Conservation (phyloP, 768 basidiomycete genomes). For the Leucosporidium yakuticum region DNA sequence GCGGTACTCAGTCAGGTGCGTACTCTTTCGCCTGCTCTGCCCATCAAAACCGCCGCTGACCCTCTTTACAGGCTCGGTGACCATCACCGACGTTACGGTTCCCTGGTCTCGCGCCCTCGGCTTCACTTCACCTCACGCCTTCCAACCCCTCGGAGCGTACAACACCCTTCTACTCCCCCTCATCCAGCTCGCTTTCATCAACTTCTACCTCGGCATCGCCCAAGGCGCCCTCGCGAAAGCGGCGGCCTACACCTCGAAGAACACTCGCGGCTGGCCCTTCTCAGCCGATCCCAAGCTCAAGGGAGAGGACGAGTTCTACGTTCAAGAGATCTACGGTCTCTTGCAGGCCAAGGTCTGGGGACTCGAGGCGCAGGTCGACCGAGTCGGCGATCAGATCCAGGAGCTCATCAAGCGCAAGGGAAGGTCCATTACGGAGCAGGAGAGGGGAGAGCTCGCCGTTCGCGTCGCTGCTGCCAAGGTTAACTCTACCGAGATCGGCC, state of each 20-base stretch:
- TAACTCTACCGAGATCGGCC: conserved; percentile 6
- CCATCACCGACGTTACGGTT: conserved; percentile 5
- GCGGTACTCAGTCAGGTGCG: conserved; percentile 7
- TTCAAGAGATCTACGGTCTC: conserved; percentile 17
- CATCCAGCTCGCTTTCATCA: conserved; percentile 13
- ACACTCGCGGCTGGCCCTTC: conserved; percentile 13
- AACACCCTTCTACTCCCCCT: conserved; percentile 14
- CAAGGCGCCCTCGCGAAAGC: conserved; percentile 15
- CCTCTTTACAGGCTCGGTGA: conserved; percentile 4
- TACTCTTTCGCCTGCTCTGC: not conserved
- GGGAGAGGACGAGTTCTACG: conserved; percentile 13
- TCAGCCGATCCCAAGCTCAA: not conserved
- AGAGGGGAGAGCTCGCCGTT: conserved; percentile 10
- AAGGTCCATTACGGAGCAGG: conserved; percentile 1
- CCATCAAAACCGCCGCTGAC: not conserved
- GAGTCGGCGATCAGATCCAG: not conserved
- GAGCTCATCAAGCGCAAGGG: not conserved
- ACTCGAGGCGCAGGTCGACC: conserved; percentile 12
- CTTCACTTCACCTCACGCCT: conserved; percentile 7
- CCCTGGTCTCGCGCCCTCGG: conserved; percentile 10
- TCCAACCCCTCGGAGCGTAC: conserved; percentile 8
- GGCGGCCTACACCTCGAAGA: not conserved
- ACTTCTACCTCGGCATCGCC: conserved; percentile 20
- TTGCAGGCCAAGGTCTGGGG: conserved; percentile 14
- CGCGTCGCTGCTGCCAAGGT: conserved; percentile 9